Evolutionary conservation across 2,329 filamentous ascomycete genomes (phyloP), one percentile per base, ranked within the genome.

Genomic region (Paecilomyces niveus): DNA sequence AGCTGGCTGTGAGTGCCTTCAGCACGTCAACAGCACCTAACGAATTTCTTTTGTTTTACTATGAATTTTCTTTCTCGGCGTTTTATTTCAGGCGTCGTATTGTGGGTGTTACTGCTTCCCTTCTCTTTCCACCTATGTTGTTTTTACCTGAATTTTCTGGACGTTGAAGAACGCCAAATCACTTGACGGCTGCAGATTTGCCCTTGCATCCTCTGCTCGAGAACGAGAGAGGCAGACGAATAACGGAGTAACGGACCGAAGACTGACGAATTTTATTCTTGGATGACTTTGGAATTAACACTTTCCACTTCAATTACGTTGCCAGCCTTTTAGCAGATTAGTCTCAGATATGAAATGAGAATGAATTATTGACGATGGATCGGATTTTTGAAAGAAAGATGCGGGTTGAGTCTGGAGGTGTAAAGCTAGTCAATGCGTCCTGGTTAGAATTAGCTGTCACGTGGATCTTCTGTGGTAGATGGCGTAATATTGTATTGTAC

Each of bases 1-100:
- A 70, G 72, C 59, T 77, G 75, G 74, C 65, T 77, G 55, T 76
- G 62, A 71, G 51, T 15, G 54, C 58, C 57, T 22, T 24, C 54
- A 26, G 54, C 29, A 56, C 10, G 35, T 32, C 4, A 61, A 24
- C 24, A 35, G 35, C 15, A 29, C n/a, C 21, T 59, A 54, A 60
- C 54, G 51, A 57, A 35, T 57, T 57, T 59, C 55, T 11, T 52
- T 57, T 33, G 13, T 51, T 45, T 52, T 21, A 29, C 26, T 11
- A 26, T 52, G 10, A 45, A 8, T 45, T 45, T 18, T 8, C 18
- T 45, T 45, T 45, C 39, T 8, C 15, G 39, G 39, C n/a, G 39
- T 45, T 45, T n/a, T 45, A 18, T 45, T 29, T 18, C n/a, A 21
- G 15, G 39, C 39, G 39, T n/a, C n/a, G n/a, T n/a, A 13, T 18